phyloP scores from a whole-genome alignment of 805 yeast genomes.

The Candida coquimbonensis region DNA sequence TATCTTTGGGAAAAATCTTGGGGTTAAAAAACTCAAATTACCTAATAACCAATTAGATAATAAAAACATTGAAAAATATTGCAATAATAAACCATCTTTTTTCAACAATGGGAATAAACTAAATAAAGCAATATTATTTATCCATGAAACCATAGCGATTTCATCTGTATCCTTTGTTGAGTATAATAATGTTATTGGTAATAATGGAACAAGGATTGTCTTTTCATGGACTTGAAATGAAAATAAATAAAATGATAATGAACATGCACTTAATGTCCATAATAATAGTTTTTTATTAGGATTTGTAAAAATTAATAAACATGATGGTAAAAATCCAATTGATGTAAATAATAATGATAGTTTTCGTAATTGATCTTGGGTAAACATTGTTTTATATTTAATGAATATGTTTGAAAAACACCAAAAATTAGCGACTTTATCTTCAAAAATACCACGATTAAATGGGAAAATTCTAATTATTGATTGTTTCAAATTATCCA shows the following conservation, averaged over 20 bases:
- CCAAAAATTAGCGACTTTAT: constrained; percentile 97
- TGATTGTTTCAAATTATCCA: constrained; percentile 36
- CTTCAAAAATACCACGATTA: constrained; percentile 90
- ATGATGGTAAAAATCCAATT: constrained; percentile 48
- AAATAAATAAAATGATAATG: constrained; percentile 84
- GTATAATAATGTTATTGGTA: constrained; percentile 70
- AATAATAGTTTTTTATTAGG: constrained; percentile 47
- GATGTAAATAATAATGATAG: constrained; percentile 50
- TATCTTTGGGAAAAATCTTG: constrained; percentile 32
- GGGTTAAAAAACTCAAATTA: constrained; percentile 47
- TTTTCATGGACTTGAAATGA: constrained; percentile 97
- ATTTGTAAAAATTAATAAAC: constrained; percentile 39
- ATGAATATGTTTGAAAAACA: constrained; percentile 79
- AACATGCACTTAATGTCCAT: constrained; percentile 75
- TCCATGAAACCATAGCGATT: constrained; percentile 78
- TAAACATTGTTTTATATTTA: constrained; percentile 56
- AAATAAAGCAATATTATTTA: constrained; percentile 75
- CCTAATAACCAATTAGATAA: constrained; percentile 79
- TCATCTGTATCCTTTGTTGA: constrained; percentile 47
- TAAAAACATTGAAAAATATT: constrained; percentile 54
- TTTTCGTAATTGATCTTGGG: constrained; percentile 50
- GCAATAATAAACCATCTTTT: constrained; percentile 67
- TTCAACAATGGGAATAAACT: constrained; percentile 83
- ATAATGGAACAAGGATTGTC: constrained; percentile 76
- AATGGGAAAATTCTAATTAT: constrained; percentile 86